phyloP scores from a whole-genome alignment of 2,329 filamentous ascomycete species.

The Hymenoscyphus albidus region DNA sequence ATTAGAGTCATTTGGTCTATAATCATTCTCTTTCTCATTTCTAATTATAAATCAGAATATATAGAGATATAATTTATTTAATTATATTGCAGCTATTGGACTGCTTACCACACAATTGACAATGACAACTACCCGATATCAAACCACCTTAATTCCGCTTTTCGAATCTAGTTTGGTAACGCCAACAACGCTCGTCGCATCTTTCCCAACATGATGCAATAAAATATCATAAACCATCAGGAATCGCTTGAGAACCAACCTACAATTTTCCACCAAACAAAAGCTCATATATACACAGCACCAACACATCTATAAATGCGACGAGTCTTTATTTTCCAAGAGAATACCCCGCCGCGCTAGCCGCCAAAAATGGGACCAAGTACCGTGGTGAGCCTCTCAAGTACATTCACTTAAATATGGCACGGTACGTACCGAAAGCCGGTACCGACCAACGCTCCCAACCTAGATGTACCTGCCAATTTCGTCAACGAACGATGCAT shows the following conservation, averaged over 20 bases:
- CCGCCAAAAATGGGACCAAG: not conserved
- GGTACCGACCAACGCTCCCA: not conserved
- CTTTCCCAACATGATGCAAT: not conserved
- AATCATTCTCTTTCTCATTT: too few species aligned
- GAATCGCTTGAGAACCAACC: not conserved
- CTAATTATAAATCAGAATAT: too few species aligned
- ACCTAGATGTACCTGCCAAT: not conserved
- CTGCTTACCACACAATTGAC: too few species aligned
- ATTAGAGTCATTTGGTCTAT: too few species aligned
- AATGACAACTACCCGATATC: too few species aligned
- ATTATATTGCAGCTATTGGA: too few species aligned
- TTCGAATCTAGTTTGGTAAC: not conserved
- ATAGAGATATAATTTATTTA: too few species aligned
- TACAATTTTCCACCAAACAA: not conserved
- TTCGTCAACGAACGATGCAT: not conserved
- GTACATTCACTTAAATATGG: not conserved
- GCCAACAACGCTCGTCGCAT: not conserved
- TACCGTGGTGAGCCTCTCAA: not conserved
- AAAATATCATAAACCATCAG: not conserved
- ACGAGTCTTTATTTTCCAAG: not conserved
- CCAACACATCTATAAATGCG: not conserved
- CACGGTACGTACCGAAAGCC: not conserved
- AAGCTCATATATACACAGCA: not conserved
- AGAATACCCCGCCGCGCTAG: not conserved
- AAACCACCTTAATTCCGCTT: too few species aligned